These are phyloP conservation scores for Phaeosphaeria sp. DNA, from an alignment of 2,329 filamentous ascomycete genomes.

Conservation along the genomic window DNA sequence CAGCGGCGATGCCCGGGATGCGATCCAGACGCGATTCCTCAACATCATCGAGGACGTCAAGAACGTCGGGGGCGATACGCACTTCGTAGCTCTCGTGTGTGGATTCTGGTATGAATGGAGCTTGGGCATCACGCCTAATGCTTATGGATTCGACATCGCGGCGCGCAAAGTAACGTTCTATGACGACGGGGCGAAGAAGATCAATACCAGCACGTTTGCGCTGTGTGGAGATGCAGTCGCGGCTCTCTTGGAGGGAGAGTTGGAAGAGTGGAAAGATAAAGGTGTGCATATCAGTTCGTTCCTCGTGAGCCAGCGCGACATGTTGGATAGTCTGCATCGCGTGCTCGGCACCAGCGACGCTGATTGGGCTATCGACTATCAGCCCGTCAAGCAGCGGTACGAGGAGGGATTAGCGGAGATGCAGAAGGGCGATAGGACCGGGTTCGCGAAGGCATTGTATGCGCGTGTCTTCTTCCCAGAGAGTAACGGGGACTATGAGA, in stretches of 20 bases:
- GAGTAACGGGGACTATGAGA: conserved; percentile 25
- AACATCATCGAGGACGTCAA: neutral
- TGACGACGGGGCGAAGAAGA: conserved; percentile 36
- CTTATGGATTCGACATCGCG: conserved; percentile 48
- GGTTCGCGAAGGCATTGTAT: conserved; percentile 59
- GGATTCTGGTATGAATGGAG: conserved; percentile 51
- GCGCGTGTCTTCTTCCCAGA: conserved; percentile 30
- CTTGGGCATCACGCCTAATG: conserved; percentile 31
- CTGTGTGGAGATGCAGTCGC: conserved; percentile 65
- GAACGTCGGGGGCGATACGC: neutral
- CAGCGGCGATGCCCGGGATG: neutral
- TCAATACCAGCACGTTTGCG: conserved; percentile 63
- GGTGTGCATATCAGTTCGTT: conserved; percentile 42
- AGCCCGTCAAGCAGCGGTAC: conserved; percentile 58
- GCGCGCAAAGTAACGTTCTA: conserved; percentile 38
- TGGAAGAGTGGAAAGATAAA: conserved; percentile 15
- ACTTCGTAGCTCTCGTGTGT: conserved; percentile 19
- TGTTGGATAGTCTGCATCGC: conserved; percentile 67
- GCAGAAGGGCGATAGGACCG: conserved; percentile 48
- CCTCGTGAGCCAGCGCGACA: conserved; percentile 63
- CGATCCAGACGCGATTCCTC: neutral
- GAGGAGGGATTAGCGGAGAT: conserved; percentile 56
- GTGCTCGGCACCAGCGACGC: conserved; percentile 63
- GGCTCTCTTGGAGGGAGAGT: conserved; percentile 47
- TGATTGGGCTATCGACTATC: conserved; percentile 66